Evolutionary conservation across 2,329 filamentous ascomycete species (phyloP), one percentile per base, ranked within the genome.

Genomic region (Hypomyces rosellus): DNA sequence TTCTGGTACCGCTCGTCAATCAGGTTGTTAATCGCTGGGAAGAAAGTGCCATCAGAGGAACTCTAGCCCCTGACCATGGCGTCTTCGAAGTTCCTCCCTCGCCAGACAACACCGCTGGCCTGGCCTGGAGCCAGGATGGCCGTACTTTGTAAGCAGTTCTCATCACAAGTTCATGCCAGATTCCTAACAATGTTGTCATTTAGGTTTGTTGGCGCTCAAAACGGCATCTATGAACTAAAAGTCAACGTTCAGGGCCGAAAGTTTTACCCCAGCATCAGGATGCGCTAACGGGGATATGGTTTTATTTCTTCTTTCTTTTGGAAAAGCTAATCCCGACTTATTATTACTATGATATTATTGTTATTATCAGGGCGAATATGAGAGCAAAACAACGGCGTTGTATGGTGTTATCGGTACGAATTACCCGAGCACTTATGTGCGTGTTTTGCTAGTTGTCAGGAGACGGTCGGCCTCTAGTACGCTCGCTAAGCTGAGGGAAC

Each of bases 181-280:
- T 15, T 22, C n/a, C 16, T 65, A 48, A 64, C 59, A 13, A 43
- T 15, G 34, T 51, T 37, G n/a, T 34, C 16, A 3, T 22, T 4
- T 46, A 85, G 82, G 49, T 85, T 78, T 58, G 71, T 84, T 38
- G 82, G 78, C 16, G 78, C 81, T 34, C 83, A 88, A 62, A 82
- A 88, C 57, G 87, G 87, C 50, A 85, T 91, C 48, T 88, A 88
- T 60, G 85, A 90, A 67, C 81, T 88, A 59, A 77, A 76, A 34
- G 75, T 91, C 56, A 83, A 89, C 62, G 59, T 83, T 15, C 73
- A 78, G 45, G 74, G 71, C 50, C 75, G 87, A 53, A 86, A 82
- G 65, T 69, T 76, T 33, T 77, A 74, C 55, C 78, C 82, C 2
- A 78, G 75, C 55, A 68, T 82, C 55, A 70, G 71, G 40, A 68